Percentiles rank a stretch among this genome's conserved stretches.
Conservation (phyloP, 345 rosid genomes). For the Pugionium dolabratum region DNA sequence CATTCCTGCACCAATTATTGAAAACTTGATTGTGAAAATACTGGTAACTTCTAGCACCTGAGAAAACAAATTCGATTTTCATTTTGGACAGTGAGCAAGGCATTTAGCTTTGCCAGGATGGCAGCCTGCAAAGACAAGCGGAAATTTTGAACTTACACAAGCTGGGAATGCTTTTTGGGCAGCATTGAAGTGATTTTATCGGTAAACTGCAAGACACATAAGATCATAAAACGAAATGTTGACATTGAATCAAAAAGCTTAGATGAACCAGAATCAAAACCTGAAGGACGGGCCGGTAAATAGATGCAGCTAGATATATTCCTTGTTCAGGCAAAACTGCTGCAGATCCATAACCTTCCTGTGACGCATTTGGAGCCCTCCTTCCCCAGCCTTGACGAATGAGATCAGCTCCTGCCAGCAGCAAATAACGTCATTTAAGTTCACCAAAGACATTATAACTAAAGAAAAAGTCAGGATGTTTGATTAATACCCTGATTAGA, state of each 20-base stretch:
- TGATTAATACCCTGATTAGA: constrained; percentile 83
- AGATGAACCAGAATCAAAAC: constrained; percentile 50
- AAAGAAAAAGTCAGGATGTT: constrained; percentile 17
- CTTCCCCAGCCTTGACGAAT: constrained; percentile 92
- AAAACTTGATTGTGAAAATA: constrained; percentile 11
- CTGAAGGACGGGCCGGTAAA: constrained; percentile 95
- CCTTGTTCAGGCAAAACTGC: constrained; percentile 98
- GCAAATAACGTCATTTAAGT: constrained; percentile 16
- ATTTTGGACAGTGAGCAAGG: constrained; percentile 17
- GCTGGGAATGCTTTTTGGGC: constrained; percentile 81
- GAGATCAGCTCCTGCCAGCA: constrained; percentile 61
- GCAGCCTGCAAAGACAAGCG: constrained; percentile 8
- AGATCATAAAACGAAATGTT: constrained; percentile 31
- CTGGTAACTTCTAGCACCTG: constrained; percentile 14
- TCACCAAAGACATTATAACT: constrained; percentile 17
- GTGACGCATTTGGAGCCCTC: constrained; percentile 72
- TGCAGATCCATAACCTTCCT: constrained; percentile 98
- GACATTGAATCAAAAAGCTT: constrained; percentile 23
- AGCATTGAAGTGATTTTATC: constrained; percentile 85
- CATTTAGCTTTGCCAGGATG: constrained; percentile 23
- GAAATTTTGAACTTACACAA: constrained; percentile 64
- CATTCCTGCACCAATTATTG: constrained; percentile 61
- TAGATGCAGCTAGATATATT: constrained; percentile 91
- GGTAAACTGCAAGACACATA: constrained; percentile 73
- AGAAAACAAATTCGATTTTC: constrained; percentile 25